These are phyloP conservation scores for Metschnikowia colocasiae DNA, from an alignment of 805 yeast genomes.

Conservation along the genomic window DNA sequence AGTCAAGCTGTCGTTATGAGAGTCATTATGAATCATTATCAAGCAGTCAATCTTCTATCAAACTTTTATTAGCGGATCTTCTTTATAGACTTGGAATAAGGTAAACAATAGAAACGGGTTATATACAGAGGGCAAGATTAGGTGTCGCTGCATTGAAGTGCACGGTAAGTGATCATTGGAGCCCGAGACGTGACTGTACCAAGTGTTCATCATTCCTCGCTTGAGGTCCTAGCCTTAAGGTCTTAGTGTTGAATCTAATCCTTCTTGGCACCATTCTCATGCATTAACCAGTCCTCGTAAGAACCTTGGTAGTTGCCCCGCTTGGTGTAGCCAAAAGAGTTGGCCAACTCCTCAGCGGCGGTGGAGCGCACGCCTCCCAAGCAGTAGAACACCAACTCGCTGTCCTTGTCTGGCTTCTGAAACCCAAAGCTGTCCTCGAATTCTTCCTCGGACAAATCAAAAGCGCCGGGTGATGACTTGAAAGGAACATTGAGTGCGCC, in stretches of 20 bases:
- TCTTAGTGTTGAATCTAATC: neutral
- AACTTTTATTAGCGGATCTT: slow-evolving; percentile 1
- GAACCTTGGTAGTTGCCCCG: slow-evolving; percentile 88
- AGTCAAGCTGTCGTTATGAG: too few relatives aligned
- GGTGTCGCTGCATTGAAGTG: slow-evolving; percentile 2
- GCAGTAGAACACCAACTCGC: slow-evolving; percentile 85
- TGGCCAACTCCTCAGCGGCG: slow-evolving; percentile 88
- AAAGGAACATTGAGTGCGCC: slow-evolving; percentile 83
- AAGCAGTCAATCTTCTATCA: neutral
- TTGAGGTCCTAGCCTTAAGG: neutral
- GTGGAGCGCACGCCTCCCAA: slow-evolving; percentile 88
- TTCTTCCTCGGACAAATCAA: slow-evolving; percentile 73
- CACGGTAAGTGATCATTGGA: neutral
- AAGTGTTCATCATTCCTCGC: slow-evolving; percentile 1
- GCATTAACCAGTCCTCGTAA: slow-evolving; percentile 73
- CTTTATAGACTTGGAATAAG: slow-evolving; percentile 4
- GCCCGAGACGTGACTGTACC: slow-evolving; percentile 3
- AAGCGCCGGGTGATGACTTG: slow-evolving; percentile 89
- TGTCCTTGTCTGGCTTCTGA: slow-evolving; percentile 65
- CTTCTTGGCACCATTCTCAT: slow-evolving; percentile 26
- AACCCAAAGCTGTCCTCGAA: slow-evolving; percentile 80
- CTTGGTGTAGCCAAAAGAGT: slow-evolving; percentile 79
- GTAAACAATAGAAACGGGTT: neutral
- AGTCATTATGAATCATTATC: too few relatives aligned
- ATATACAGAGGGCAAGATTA: slow-evolving; percentile 5